phyloP scores from a whole-genome alignment of 768 basidiomycete species.

The Arthromyces matolae region DNA sequence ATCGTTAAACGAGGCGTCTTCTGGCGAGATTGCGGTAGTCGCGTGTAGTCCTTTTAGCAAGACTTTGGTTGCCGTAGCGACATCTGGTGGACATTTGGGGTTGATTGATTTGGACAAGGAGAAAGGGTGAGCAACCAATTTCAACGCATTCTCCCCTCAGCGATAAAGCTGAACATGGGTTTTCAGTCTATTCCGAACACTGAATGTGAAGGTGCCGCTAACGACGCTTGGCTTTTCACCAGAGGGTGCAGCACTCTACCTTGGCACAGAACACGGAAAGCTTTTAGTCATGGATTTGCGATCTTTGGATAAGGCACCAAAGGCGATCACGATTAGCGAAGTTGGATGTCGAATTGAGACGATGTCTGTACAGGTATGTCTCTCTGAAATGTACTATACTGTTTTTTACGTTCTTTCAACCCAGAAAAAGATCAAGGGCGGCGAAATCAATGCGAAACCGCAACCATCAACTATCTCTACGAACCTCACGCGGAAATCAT shows the following conservation, averaged over 20 bases:
- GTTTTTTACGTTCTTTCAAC: not conserved
- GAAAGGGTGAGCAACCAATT: conserved; percentile 61
- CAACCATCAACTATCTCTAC: conserved; percentile 11
- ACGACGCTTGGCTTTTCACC: conserved; percentile 66
- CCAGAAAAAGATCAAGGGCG: conserved; percentile 20
- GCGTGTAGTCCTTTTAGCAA: conserved; percentile 76
- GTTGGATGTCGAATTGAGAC: conserved; percentile 44
- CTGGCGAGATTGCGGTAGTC: conserved; percentile 52
- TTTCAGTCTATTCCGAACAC: conserved; percentile 59
- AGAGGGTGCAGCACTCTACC: conserved; percentile 63
- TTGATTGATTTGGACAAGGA: conserved; percentile 76
- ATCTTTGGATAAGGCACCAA: conserved; percentile 62
- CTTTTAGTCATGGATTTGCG: conserved; percentile 64
- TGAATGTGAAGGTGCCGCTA: conserved; percentile 49
- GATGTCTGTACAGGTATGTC: conserved; percentile 56
- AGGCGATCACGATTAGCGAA: conserved; percentile 47
- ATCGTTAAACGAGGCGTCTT: conserved; percentile 37
- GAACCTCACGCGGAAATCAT: conserved; percentile 10
- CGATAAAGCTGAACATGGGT: no score
- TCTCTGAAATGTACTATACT: not conserved
- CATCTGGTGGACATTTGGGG: conserved; percentile 47
- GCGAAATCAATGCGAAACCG: conserved; percentile 12
- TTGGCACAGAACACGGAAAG: conserved; percentile 62
- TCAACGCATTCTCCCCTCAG: no score
- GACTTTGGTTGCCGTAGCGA: conserved; percentile 59